Base-by-base conservation (phyloP, 768 basidiomycete species). In the Russula vinacea region DNA sequence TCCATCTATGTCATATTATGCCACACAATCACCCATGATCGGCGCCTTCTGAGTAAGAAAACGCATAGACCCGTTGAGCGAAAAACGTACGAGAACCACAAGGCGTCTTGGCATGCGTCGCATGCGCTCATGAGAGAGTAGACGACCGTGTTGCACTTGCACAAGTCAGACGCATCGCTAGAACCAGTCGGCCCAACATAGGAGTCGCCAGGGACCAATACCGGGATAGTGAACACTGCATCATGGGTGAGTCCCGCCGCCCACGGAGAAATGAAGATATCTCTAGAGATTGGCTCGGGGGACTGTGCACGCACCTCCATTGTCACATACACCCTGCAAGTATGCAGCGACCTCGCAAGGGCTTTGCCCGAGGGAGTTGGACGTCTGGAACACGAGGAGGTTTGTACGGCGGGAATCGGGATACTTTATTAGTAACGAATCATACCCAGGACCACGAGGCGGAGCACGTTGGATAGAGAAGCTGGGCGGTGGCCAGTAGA, bases 51-150 rank as follows among this genome's bases (percentile, higher is more conserved):
- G 17, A 26, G 49, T 33, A 50, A 26, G 37, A 11, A 3, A 16
- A 10, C 14, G n/a, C 40, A 26, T n/a, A 29, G 5, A 40, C 1
- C 16, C 4, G 26, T 4, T 2, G 6, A 42, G 24, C 2, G 17
- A 19, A 14, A 17, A 22, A 60, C 71, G 70, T 35, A 72, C 71
- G 60, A 29, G 42, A 67, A 33, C 42, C 55, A 70, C 6, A 35
- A 5, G 26, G 50, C 39, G 9, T 54, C 67, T 37, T 75, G 73
- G 59, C 76, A 77, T n/a, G 69, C 71, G 22, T 64, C 72, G 64
- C 76, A 77, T 24, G 75, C 76, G 49, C 74, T 71, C 37, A 74
- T 68, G 9, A 77, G 69, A 11, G 73, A 73, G 63, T 76, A 77
- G 14, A 75, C 70, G n/a, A 73, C 72, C 14, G 69, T 69, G 26